These are phyloP conservation scores for Cordyceps tenuipes DNA, from an alignment of 2,329 filamentous ascomycete genomes.

Conservation along the genomic window DNA sequence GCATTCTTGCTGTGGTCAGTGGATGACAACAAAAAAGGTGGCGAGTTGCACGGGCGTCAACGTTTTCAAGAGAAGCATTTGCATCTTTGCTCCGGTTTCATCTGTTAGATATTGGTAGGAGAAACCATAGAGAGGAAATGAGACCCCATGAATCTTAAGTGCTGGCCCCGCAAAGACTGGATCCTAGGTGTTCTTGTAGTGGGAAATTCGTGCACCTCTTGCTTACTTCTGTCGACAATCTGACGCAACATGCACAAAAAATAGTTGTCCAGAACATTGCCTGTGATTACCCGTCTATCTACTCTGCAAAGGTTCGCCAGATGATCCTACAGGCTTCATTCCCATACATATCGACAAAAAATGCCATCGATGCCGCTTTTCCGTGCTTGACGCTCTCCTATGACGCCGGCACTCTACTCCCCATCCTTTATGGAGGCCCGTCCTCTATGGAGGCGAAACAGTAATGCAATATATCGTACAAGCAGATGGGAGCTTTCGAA, in stretches of 20 bases:
- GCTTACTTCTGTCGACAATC: no score
- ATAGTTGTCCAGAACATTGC: neutral
- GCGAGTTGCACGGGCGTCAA: slow-evolving; percentile 32
- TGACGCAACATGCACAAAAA: no score
- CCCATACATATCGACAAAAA: slow-evolving; percentile 9
- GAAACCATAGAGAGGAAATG: slow-evolving; percentile 29
- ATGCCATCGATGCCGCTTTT: slow-evolving; percentile 1
- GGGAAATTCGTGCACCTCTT: no score
- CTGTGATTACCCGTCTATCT: slow-evolving; percentile 3
- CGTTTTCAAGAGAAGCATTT: slow-evolving; percentile 28
- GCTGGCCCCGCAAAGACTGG: neutral
- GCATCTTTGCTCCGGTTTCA: slow-evolving; percentile 32
- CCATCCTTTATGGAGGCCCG: neutral
- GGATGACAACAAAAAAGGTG: neutral
- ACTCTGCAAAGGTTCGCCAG: neutral
- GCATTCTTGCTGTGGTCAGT: neutral
- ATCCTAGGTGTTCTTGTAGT: no score
- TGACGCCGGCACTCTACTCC: neutral
- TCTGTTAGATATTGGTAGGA: slow-evolving; percentile 31
- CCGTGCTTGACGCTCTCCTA: neutral
- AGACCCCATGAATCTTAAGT: slow-evolving; percentile 23
- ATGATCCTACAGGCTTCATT: neutral
- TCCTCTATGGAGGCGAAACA: neutral
- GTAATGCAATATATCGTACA: slow-evolving; percentile 5
- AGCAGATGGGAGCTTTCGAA: neutral